Percentiles rank a stretch among this genome's conserved stretches.
Evolutionary conservation across 129 eudicot species (phyloP).

Genomic region (Pittosporum tobira): DNA sequence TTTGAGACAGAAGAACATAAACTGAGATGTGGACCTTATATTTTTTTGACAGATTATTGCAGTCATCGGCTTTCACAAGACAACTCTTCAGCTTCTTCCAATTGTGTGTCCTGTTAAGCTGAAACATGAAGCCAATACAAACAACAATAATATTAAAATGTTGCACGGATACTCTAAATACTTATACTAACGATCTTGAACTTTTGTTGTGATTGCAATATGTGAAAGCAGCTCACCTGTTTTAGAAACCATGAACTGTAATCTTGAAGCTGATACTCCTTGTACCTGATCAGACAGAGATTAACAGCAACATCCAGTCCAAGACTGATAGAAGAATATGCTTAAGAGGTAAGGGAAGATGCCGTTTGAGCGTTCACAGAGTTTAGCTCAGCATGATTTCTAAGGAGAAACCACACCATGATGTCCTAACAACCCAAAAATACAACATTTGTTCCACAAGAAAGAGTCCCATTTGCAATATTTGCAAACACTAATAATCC

Average conservation of each 20-base stretch:
- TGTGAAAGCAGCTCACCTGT: slow-evolving; percentile 37
- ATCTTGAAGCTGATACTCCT: slow-evolving; percentile 94
- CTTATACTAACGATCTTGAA: not conserved
- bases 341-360: not conserved
- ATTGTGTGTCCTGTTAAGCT: slow-evolving; percentile 69
- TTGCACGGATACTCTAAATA: not conserved
- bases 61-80: slow-evolving; percentile 66
- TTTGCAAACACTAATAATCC: too few relatives aligned
- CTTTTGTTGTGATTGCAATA: not conserved
- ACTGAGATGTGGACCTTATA: slow-evolving; percentile 43
- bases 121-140: slow-evolving; percentile 22
- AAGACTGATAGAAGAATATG: not conserved
- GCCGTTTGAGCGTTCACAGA: not conserved
- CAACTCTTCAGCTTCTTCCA: slow-evolving; percentile 81
- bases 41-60: slow-evolving; percentile 50
- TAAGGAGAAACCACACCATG: not conserved
- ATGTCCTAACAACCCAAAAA: not conserved
- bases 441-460: too few relatives aligned
- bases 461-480: too few relatives aligned
- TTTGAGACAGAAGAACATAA: not conserved
- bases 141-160: not conserved
- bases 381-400: not conserved
- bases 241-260: slow-evolving; percentile 78
- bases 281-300: slow-evolving; percentile 48
- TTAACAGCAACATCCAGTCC: not conserved